phyloP scores from a whole-genome alignment of 2,329 filamentous ascomycete genomes.

The Colletotrichum plurivorum region DNA sequence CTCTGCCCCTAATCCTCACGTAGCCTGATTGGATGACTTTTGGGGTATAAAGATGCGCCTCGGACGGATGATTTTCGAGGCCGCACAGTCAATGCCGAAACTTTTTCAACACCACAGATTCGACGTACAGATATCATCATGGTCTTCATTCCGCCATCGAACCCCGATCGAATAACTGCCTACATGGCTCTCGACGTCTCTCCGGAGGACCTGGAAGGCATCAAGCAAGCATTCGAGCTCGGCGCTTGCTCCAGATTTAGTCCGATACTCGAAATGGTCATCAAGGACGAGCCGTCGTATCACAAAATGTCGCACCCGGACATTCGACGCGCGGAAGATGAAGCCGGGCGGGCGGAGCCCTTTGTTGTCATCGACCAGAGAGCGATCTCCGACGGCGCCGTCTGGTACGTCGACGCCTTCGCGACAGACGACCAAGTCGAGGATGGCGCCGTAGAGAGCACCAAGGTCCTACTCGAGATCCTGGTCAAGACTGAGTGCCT shows the following conservation, averaged over 20 bases:
- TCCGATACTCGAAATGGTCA: constrained; percentile 43
- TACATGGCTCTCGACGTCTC: neutral
- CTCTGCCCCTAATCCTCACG: too few species aligned
- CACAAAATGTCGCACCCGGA: constrained; percentile 41
- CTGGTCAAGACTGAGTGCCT: constrained; percentile 42
- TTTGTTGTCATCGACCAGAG: constrained; percentile 44
- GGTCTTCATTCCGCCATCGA: neutral
- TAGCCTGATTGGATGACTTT: too few species aligned
- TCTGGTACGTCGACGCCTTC: constrained; percentile 44
- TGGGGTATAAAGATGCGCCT: too few species aligned
- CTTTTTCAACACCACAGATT: too few species aligned
- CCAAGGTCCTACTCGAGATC: constrained; percentile 43
- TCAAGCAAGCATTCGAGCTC: constrained; percentile 43
- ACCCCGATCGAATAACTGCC: neutral
- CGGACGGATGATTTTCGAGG: too few species aligned
- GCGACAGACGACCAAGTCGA: constrained; percentile 41
- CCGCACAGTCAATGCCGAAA: too few species aligned
- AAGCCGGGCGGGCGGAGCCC: constrained; percentile 37
- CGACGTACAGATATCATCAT: neutral
- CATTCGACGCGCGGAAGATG: constrained; percentile 42
- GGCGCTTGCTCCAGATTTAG: constrained; percentile 42
- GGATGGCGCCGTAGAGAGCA: constrained; percentile 36
- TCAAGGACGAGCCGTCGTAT: constrained; percentile 42
- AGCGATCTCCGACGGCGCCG: constrained; percentile 23
- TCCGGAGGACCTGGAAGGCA: neutral